Base-by-base conservation (phyloP, 768 basidiomycete species). In the Tricholoma flavovirens region DNA sequence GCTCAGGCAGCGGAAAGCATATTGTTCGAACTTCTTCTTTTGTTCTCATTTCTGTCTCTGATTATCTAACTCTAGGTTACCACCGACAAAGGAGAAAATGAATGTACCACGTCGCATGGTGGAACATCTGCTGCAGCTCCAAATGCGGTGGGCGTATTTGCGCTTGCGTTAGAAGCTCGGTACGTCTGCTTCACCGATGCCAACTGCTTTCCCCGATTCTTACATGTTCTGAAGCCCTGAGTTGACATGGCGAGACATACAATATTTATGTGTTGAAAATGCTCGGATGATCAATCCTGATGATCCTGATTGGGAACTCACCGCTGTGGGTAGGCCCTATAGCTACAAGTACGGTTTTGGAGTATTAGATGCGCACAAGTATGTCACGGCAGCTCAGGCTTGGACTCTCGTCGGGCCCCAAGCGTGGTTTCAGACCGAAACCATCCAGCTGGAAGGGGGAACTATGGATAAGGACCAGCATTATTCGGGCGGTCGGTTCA, bases 61-160 rank as follows among this genome's bases (percentile, higher is more conserved):
- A 54, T 22, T 58, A 19, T 45, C 56, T 49, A 12, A 54, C 49
- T 24, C 15, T 65, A 98, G 95, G 87, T 92, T 45, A 99, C 97
- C 5, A 98, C 95, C 12, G 97, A 98, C 67, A 86, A 88, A 46
- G 95, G 95, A 8, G 80, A 88, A 67, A 82, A 88, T 60, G 76
- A 81, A 50, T 99, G 97, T 69, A 81, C 94, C 1, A 77, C 75
- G 38, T 79, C 74, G 0, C 97, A 99, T 65, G 97, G 97, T 21
- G 97, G 97, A 14, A 99, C 97, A 1, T 98, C 96, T 14, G 97
- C 97, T 21, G 97, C 97, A 4, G 97, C 97, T 6, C 97, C 97
- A 6, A 91, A 98, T 60, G 97, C 93, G 22, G 94, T 87, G 12
- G 97, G 93, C 24, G 90, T 98, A 36, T 87, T 96, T 66, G 90